Evolutionary conservation across 441 rosid species (phyloP).

Genomic region (Euphorbia celastroides): DNA sequence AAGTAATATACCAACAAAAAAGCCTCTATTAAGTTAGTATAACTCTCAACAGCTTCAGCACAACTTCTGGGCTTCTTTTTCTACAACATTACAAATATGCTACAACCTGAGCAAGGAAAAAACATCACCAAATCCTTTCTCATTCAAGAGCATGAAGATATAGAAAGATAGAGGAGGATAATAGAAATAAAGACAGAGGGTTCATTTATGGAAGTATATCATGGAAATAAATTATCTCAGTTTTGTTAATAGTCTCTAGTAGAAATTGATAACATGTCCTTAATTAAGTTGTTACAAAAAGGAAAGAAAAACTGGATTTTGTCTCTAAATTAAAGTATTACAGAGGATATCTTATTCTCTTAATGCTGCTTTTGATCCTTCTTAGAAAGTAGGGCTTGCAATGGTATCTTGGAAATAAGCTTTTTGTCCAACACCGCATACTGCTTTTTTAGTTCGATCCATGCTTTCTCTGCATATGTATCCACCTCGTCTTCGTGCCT

Average conservation of each 20-base stretch:
- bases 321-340: background rate
- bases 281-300: conserved; percentile 1
- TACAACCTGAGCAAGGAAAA: too few relatives aligned
- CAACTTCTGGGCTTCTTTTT: too few relatives aligned
- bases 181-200: too few relatives aligned
- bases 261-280: conserved; percentile 1
- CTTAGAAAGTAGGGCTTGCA: conserved; percentile 24
- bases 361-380: conserved; percentile 26
- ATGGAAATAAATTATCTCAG: background rate
- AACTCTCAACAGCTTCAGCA: too few relatives aligned
- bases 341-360: conserved; percentile 13
- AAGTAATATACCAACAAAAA: too few relatives aligned
- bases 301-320: too few relatives aligned
- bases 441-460: conserved; percentile 39
- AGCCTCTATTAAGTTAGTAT: too few relatives aligned
- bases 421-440: conserved; percentile 40
- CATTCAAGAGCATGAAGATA: too few relatives aligned
- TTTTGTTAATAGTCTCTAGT: background rate
- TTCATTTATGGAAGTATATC: background rate
- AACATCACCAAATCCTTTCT: too few relatives aligned
- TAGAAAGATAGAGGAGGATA: too few relatives aligned
- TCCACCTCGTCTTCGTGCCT: conserved; percentile 43
- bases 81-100: too few relatives aligned
- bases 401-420: conserved; percentile 34
- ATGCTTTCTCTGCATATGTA: conserved; percentile 39